Conservation (phyloP, 2,329 filamentous ascomycete species). For the Kalmusia sp. region DNA sequence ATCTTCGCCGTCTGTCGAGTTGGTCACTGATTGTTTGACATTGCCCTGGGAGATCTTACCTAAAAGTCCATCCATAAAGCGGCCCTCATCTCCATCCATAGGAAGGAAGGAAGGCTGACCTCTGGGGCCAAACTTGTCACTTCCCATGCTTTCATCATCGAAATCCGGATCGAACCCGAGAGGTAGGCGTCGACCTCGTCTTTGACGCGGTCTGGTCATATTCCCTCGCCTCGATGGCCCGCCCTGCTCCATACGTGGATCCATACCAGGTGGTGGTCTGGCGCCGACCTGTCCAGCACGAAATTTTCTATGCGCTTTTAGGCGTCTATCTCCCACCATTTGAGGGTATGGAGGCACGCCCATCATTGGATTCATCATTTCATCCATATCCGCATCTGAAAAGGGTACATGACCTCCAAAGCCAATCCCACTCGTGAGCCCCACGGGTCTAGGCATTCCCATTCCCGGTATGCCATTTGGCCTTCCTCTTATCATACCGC, state of each 20-base stretch:
- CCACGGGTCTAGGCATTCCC: conserved; percentile 2
- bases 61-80: neutral
- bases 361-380: conserved; percentile 11
- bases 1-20: neutral
- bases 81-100: neutral
- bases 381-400: conserved; percentile 13
- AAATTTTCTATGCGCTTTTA: neutral
- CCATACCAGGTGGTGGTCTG: neutral
- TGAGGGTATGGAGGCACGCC: neutral
- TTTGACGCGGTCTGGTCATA: neutral
- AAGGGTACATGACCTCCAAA: conserved; percentile 18
- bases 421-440: neutral
- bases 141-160: neutral
- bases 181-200: neutral
- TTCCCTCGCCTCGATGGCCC: neutral
- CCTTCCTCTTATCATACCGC: conserved; percentile 2
- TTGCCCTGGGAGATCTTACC: neutral
- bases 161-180: neutral
- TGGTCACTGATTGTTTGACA: neutral
- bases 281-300: neutral
- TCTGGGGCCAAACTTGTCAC: neutral
- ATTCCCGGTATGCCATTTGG: conserved; percentile 3
- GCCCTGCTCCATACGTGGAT: neutral
- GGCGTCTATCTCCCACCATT: conserved; percentile 2
- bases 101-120: neutral